Evolutionary conservation across 768 basidiomycete species (phyloP), one percentile per base, ranked within the genome.

Genomic region (Antrodiella citrinella): DNA sequence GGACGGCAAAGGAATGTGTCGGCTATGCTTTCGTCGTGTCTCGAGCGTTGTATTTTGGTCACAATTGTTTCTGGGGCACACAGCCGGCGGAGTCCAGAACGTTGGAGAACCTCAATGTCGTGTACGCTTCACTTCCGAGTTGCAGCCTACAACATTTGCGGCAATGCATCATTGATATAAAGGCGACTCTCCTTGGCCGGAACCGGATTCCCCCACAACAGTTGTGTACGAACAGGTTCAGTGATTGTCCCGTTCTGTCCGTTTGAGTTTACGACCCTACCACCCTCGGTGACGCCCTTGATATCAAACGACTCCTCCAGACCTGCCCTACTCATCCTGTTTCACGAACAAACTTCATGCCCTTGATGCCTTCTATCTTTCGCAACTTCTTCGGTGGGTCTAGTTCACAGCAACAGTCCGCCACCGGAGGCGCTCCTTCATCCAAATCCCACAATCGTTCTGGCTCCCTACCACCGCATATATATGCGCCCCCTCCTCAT

Each of bases 291-390:
- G 41, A 43, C 41, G n/a, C 41, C n/a, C 19, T 18, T 43, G 30
- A 35, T 35, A 35, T 35, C 30, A 35, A 35, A 43, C 41, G 41
- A n/a, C n/a, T n/a, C n/a, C 15, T 22, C 21, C 7, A 7, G n/a
- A 22, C 21, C 41, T 45, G 44, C 44, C 13, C 41, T 24, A 19
- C 13, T 12, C 13, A 18, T 13, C 26, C 50, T 23, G 18, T 11
- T 18, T 48, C 46, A 52, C 51, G 51, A 43, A 24, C n/a, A 26
- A 11, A 18, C 35, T 15, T 25, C 23, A 52, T 45, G 26, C 19
- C 24, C 38, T 21, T 44, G 50, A 78, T 78, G 76, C 69, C 75
- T 45, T 72, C 77, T 26, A 74, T 75, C 65, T 59, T 79, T 51
- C 77, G 77, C 53, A 74, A 62, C 52, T 64, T 74, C 56, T 75